Conservation (phyloP, 306 rosid species). For the Chamaecrista fasciculata region DNA sequence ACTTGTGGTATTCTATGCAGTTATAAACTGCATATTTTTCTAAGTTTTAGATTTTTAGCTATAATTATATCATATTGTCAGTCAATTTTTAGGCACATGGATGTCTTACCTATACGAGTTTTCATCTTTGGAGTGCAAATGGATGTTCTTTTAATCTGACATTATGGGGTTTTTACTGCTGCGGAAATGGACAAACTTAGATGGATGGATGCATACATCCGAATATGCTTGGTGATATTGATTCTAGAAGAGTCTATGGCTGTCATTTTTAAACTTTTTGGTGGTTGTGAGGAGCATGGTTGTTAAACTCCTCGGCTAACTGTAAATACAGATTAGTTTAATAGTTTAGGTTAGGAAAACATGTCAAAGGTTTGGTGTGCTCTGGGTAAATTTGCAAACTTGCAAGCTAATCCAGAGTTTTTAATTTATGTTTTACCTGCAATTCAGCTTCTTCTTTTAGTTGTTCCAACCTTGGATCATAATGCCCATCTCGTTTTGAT, state of each 20-base stretch:
- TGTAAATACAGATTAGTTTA: not conserved
- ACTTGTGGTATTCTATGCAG: slow-evolving; percentile 1
- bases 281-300: not conserved
- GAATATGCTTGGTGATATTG: not conserved
- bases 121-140: not conserved
- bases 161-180: too few relatives aligned
- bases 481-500: not conserved
- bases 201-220: not conserved
- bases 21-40: slow-evolving; percentile 10
- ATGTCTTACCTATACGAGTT: not conserved
- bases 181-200: not conserved
- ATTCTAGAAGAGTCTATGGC: not conserved
- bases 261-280: not conserved
- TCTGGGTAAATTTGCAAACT: not conserved
- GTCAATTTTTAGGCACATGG: not conserved
- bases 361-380: not conserved
- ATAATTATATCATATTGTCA: not conserved
- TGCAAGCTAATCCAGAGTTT: not conserved
- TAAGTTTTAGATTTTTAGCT: not conserved
- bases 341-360: not conserved
- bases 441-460: not conserved
- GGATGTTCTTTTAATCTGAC: not conserved
- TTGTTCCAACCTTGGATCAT: not conserved
- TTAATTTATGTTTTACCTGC: not conserved
- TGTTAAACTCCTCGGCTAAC: not conserved